phyloP scores from a whole-genome alignment of 2,329 filamentous ascomycete species.

The Coniochaeta sp. region DNA sequence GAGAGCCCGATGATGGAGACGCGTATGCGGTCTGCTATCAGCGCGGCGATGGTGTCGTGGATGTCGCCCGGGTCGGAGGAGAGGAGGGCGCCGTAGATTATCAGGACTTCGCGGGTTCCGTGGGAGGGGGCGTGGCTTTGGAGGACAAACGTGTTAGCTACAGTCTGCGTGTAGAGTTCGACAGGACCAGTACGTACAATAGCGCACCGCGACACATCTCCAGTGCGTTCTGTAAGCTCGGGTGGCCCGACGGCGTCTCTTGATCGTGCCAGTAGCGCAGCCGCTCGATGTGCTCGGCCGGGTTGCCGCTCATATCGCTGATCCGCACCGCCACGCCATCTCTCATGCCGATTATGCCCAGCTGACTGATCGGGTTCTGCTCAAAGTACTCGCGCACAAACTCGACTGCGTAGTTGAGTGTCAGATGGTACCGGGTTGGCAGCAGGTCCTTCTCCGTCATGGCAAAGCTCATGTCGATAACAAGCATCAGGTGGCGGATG shows the following conservation, averaged over 20 bases:
- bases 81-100: constrained; percentile 85
- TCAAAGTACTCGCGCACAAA: constrained; percentile 96
- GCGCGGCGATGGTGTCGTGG: constrained; percentile 74
- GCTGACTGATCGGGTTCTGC: constrained; percentile 95
- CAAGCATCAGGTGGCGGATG: constrained; percentile 88
- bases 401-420: constrained; percentile 72
- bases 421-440: constrained; percentile 77
- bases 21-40: constrained; percentile 76
- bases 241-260: constrained; percentile 64
- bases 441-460: constrained; percentile 95
- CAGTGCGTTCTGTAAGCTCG: constrained; percentile 86
- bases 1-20: constrained; percentile 86
- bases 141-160: constrained; percentile 7
- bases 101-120: constrained; percentile 85
- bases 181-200: constrained; percentile 47
- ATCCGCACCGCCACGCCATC: constrained; percentile 83
- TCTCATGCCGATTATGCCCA: constrained; percentile 87
- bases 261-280: constrained; percentile 59
- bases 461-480: constrained; percentile 85
- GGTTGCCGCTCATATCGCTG: constrained; percentile 87
- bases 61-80: constrained; percentile 94
- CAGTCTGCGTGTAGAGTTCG: not conserved
- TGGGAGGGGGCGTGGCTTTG: constrained; percentile 85
- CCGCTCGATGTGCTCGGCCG: constrained; percentile 75
- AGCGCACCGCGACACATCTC: constrained; percentile 90